Evolutionary conservation across 2,329 filamentous ascomycete genomes (phyloP).

Genomic region (Metarhizium brunneum): DNA sequence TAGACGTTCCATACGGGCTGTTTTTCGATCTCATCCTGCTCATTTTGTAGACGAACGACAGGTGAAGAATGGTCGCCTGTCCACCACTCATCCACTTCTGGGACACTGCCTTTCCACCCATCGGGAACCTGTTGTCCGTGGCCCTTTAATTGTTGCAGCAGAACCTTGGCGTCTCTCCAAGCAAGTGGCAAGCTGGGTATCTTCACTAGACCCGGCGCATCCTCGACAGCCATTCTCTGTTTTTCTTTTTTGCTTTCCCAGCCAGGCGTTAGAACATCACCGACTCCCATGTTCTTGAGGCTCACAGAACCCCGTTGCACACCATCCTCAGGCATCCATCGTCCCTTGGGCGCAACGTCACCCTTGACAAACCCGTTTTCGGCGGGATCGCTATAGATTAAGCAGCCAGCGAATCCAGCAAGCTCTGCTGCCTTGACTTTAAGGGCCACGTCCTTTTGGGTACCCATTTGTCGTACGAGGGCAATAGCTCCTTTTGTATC

Average conservation of each 20-base stretch:
- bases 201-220: slow-evolving; percentile 63
- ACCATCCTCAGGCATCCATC: slow-evolving; percentile 70
- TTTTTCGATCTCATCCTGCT: slow-evolving; percentile 73
- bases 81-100: slow-evolving; percentile 72
- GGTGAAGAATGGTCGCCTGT: slow-evolving; percentile 70
- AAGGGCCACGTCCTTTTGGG: slow-evolving; percentile 60
- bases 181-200: slow-evolving; percentile 88
- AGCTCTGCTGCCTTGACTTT: slow-evolving; percentile 88
- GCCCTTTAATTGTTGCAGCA: slow-evolving; percentile 69
- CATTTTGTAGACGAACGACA: slow-evolving; percentile 70
- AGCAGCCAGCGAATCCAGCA: slow-evolving; percentile 75
- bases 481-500: slow-evolving; percentile 72
- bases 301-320: slow-evolving; percentile 78
- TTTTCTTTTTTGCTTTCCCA: slow-evolving; percentile 62
- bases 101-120: slow-evolving; percentile 69
- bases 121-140: slow-evolving; percentile 60
- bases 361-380: slow-evolving; percentile 76
- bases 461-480: slow-evolving; percentile 71
- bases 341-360: slow-evolving; percentile 63
- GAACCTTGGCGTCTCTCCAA: slow-evolving; percentile 76
- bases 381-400: slow-evolving; percentile 85
- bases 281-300: slow-evolving; percentile 72
- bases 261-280: slow-evolving; percentile 87
- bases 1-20: slow-evolving; percentile 91
- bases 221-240: slow-evolving; percentile 57